Conservation (phyloP, 805 yeast species). For the Candida sanyiensis region DNA sequence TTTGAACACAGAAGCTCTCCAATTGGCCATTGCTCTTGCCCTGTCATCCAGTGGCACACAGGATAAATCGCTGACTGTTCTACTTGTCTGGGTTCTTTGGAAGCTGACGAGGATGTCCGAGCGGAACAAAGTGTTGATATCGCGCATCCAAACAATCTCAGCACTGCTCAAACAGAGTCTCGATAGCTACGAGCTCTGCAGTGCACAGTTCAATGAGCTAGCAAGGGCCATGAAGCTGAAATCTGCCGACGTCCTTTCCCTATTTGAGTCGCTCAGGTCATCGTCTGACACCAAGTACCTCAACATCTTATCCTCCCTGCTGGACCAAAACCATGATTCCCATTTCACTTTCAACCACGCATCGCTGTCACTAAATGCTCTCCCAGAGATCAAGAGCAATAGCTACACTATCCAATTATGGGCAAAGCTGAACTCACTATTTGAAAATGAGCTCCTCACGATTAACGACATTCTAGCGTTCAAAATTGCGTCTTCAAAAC, state of each 20-base stretch:
- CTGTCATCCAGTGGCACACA: not conserved
- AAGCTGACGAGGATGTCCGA: slow-evolving; percentile 5
- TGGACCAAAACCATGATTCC: slow-evolving; percentile 14
- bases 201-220: slow-evolving; percentile 2
- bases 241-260: not conserved
- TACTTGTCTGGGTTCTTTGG: slow-evolving; percentile 5
- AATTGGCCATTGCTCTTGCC: not conserved
- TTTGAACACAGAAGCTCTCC: too few species aligned
- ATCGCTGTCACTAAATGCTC: slow-evolving; percentile 16
- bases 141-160: not conserved
- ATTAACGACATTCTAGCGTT: slow-evolving; percentile 18
- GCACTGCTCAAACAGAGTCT: not conserved
- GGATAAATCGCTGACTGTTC: not conserved
- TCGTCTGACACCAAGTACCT: slow-evolving; percentile 5
- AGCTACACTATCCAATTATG: slow-evolving; percentile 26
- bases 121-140: slow-evolving; percentile 3
- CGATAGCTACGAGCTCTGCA: not conserved
- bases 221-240: not conserved
- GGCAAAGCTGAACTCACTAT: slow-evolving; percentile 25
- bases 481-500: slow-evolving; percentile 30
- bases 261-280: not conserved
- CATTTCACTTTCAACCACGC: slow-evolving; percentile 28
- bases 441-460: slow-evolving; percentile 26
- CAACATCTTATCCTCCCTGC: slow-evolving; percentile 9
- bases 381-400: not conserved